phyloP scores from a whole-genome alignment of 805 yeast genomes.

The Lachancea lanzarotensis region DNA sequence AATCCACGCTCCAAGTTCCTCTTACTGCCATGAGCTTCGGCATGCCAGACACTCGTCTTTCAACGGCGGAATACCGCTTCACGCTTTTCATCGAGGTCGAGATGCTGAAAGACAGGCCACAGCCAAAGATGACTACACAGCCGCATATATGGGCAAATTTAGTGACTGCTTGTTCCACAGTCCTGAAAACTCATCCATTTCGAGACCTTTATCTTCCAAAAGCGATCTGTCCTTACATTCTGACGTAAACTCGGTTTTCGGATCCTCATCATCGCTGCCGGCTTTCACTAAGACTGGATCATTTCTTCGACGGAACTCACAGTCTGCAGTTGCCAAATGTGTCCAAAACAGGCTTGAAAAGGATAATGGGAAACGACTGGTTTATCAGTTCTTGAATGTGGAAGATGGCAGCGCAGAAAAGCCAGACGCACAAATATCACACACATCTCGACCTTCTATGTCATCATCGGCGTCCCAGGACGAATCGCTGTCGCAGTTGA shows the following conservation, averaged over 20 bases:
- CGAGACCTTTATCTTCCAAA: background rate
- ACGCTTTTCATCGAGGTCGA: conserved; percentile 3
- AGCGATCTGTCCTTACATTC: conserved; percentile 8
- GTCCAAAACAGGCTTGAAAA: background rate
- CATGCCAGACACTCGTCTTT: conserved; percentile 7
- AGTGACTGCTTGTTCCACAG: conserved; percentile 22
- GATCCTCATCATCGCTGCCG: conserved; percentile 7
- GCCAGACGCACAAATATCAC: background rate
- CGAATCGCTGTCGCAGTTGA: conserved; percentile 2
- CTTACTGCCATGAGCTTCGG: background rate
- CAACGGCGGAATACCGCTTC: conserved; percentile 11
- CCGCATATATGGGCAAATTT: conserved; percentile 27
- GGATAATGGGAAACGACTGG: conserved; percentile 6
- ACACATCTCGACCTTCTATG: background rate
- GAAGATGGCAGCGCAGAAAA: conserved; percentile 3
- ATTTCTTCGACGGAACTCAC: background rate
- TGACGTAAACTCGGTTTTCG: conserved; percentile 8
- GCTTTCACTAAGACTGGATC: conserved; percentile 10
- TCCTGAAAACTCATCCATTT: background rate
- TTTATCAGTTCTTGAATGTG: conserved; percentile 7
- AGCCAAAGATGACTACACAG: conserved; percentile 17
- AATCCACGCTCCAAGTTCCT: background rate
- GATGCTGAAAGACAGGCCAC: background rate
- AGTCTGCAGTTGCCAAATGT: background rate
- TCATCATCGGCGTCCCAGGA: background rate